A percentile compares a stretch with the other conserved stretches of the same genome.
These are phyloP conservation scores for Botrytis cinerea DNA, from an alignment of 2,329 filamentous ascomycete species.

Conservation along the genomic window DNA sequence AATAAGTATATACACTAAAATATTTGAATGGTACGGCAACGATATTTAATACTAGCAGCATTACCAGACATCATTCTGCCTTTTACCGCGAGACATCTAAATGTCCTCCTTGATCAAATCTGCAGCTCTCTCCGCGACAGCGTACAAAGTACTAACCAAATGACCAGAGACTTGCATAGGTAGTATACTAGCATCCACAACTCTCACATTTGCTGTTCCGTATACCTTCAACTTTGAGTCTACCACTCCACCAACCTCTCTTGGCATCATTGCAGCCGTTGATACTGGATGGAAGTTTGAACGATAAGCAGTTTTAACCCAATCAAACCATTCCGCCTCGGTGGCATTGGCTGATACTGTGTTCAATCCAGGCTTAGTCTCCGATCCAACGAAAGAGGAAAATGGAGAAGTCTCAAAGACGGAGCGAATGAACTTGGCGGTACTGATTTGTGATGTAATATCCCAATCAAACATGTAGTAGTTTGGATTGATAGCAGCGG, in stretches of 20 bases:
- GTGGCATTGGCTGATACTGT: constrained; percentile 22
- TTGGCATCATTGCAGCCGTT: constrained; percentile 32
- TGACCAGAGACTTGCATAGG: constrained; percentile 29
- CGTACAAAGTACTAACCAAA: constrained; percentile 30
- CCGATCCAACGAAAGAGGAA: not conserved
- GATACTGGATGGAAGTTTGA: constrained; percentile 30
- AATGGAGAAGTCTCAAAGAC: not conserved
- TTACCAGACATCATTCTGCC: not conserved
- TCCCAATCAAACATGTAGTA: constrained; percentile 39
- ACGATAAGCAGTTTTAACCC: constrained; percentile 16
- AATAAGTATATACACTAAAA: not conserved
- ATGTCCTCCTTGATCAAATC: constrained; percentile 28
- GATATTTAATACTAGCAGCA: not conserved
- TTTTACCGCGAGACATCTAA: not conserved
- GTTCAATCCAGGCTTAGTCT: constrained; percentile 24
- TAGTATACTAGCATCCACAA: constrained; percentile 32
- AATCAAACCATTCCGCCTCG: constrained; percentile 21
- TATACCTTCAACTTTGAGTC: constrained; percentile 31
- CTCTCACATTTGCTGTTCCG: constrained; percentile 29
- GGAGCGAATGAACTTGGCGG: constrained; percentile 7
- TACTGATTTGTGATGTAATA: not conserved
- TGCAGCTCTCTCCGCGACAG: constrained; percentile 29
- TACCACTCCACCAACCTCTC: constrained; percentile 30
- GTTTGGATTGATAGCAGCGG: constrained; percentile 52
- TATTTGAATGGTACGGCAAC: too few relatives aligned